Base-by-base conservation (phyloP, 2,329 filamentous ascomycete genomes). In the Monilinia vaccinii-corymbosi region DNA sequence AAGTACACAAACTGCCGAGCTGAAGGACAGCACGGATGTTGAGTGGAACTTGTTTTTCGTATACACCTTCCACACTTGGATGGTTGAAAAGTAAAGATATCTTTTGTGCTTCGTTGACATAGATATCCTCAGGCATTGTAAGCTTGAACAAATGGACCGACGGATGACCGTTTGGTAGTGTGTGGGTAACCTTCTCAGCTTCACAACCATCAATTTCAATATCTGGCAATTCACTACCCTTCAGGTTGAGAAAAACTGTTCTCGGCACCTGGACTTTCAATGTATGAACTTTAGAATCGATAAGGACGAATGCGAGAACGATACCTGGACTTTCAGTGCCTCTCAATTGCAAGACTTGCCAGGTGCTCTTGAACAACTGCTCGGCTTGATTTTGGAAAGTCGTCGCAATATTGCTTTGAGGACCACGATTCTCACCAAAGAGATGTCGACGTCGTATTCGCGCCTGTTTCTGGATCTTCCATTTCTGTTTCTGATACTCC, bases 401-500 rank as follows among this genome's bases (percentile, higher is more conserved):
- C 62, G 83, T 80, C 67, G 85, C 82, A 66, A 87, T 81, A 63
- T 84, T 83, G 70, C 74, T 81, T 70, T 88, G 83, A 45, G 80
- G 81, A 60, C 86, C 87, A 62, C 86, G 82, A 60, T 88, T 86
- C 69, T 99, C 93, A 62, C 94, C 94, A 69, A 99, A 99, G 0
- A 99, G 78, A 72, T 99, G 94, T 52, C 93, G 84, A 64, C 95
- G 82, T 47, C 93, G 86, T 62, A 87, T 81, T 25, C 94, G 85
- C 38, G 93, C 91, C 72, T 96, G 88, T 70, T 91, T 96, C 72
- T 99, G 94, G 42, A 97, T 87, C 76, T 93, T 97, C 94, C 94
- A 99, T 74, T 99, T 99, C 76, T 92, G 85, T 75, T 99, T 99
- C 72, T 99, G 94, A 70, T 97, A 97, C 70, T 88, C 81, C 57